A percentile compares a stretch with the other conserved stretches of the same genome.
Conservation (phyloP, 768 basidiomycete species). For the Russula virescens region DNA sequence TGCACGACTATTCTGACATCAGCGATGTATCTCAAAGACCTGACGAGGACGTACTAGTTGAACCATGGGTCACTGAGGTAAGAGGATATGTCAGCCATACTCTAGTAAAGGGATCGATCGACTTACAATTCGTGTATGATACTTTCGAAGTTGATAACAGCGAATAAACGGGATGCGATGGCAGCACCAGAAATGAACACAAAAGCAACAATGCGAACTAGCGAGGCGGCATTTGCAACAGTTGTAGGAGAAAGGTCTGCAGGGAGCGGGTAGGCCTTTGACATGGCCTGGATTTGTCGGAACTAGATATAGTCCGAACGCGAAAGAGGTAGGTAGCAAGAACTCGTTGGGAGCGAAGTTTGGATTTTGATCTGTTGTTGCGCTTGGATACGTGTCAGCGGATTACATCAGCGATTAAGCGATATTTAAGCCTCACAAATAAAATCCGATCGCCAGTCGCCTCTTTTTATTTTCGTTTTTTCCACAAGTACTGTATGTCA, state of each 20-base stretch:
- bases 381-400: slow-evolving; percentile 1
- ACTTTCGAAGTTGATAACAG: slow-evolving; percentile 97
- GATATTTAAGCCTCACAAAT: not conserved
- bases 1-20: slow-evolving; percentile 62
- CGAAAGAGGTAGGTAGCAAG: not conserved
- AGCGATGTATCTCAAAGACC: not conserved
- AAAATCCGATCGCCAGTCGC: too few species aligned
- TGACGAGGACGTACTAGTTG: slow-evolving; percentile 71
- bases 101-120: not conserved
- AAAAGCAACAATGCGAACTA: slow-evolving; percentile 87
- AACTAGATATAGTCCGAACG: not conserved
- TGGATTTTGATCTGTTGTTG: not conserved
- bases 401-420: slow-evolving; percentile 2
- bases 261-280: slow-evolving; percentile 70
- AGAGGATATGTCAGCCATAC: not conserved
- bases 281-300: slow-evolving; percentile 42
- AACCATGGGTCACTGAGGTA: slow-evolving; percentile 89
- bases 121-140: slow-evolving; percentile 99
- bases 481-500: too few species aligned
- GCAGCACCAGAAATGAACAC: slow-evolving; percentile 90
- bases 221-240: slow-evolving; percentile 80
- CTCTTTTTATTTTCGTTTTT: too few species aligned
- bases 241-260: slow-evolving; percentile 62
- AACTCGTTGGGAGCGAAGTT: not conserved
- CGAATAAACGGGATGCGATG: slow-evolving; percentile 92